These are phyloP conservation scores for Setomelanomma holmii DNA, from an alignment of 2,329 filamentous ascomycete genomes.

Conservation along the genomic window DNA sequence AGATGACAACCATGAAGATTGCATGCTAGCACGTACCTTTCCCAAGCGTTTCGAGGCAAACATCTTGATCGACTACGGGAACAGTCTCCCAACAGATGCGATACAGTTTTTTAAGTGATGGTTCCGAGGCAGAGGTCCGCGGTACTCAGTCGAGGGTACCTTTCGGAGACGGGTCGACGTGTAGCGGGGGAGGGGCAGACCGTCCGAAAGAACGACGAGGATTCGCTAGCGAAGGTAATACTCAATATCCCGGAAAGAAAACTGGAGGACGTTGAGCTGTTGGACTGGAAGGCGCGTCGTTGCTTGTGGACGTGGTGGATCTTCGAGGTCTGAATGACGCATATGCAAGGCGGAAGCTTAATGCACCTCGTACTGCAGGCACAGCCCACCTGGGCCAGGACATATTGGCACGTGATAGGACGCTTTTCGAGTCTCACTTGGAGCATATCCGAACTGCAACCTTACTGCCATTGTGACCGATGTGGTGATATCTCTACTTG, in stretches of 20 bases:
- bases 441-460: too few species aligned
- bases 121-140: too few species aligned
- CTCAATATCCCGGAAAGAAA: too few species aligned
- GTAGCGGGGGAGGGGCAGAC: too few species aligned
- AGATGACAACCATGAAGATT: too few species aligned
- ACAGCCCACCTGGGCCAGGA: background rate
- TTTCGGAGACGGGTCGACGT: too few species aligned
- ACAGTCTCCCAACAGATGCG: background rate
- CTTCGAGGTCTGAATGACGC: slow-evolving; percentile 2
- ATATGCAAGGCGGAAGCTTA: background rate
- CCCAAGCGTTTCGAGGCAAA: slow-evolving; percentile 59
- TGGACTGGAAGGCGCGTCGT: background rate
- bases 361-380: background rate
- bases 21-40: slow-evolving; percentile 51
- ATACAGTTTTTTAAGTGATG: too few species aligned
- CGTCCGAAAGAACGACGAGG: too few species aligned
- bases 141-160: too few species aligned
- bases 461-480: too few species aligned
- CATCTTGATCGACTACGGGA: slow-evolving; percentile 44
- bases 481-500: slow-evolving; percentile 1
- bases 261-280: background rate
- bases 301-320: background rate
- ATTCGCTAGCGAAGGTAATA: too few species aligned
- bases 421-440: too few species aligned
- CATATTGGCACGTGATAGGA: slow-evolving; percentile 3